Conservation (phyloP, 257 asterid species). For the Lavandula angustifolia region DNA sequence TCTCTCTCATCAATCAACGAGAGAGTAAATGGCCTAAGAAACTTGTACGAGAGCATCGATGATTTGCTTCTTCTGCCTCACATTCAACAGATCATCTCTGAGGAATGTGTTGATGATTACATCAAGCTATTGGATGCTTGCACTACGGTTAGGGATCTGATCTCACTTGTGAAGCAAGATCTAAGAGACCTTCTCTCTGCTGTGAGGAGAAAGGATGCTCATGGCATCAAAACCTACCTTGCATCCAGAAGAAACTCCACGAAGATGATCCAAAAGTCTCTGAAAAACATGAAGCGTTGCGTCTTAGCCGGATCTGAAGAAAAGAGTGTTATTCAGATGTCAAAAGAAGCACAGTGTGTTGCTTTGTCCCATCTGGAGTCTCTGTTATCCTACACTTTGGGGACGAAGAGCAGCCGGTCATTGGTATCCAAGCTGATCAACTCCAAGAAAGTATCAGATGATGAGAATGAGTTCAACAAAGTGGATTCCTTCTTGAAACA, state of each 20-base stretch:
- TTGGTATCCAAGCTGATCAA: slow-evolving; percentile 37
- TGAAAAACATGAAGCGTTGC: slow-evolving; percentile 29
- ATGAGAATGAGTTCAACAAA: slow-evolving; percentile 31
- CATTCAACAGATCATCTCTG: slow-evolving; percentile 20
- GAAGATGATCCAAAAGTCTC: slow-evolving; percentile 38
- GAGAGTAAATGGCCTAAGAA: slow-evolving; percentile 30
- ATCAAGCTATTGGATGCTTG: slow-evolving; percentile 40
- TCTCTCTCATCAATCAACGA: slow-evolving; percentile 31
- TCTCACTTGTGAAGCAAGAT: slow-evolving; percentile 31
- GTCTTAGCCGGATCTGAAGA: slow-evolving; percentile 3
- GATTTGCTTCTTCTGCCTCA: slow-evolving; percentile 33
- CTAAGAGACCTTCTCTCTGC: slow-evolving; percentile 36
- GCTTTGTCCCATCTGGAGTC: slow-evolving; percentile 30
- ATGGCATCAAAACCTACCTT: slow-evolving; percentile 24
- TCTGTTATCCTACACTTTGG: slow-evolving; percentile 28
- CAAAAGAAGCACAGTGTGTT: slow-evolving; percentile 36
- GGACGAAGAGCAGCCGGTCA: slow-evolving; percentile 31
- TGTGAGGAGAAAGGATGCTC: slow-evolving; percentile 34
- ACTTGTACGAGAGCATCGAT: slow-evolving; percentile 20
- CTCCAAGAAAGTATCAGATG: slow-evolving; percentile 24
- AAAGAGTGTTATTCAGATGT: slow-evolving; percentile 15
- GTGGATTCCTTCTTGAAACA: slow-evolving; percentile 26
- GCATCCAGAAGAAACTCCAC: slow-evolving; percentile 27
- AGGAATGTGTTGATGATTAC: slow-evolving; percentile 35
- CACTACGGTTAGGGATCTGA: slow-evolving; percentile 34